phyloP scores from a whole-genome alignment of 1,284 basidiomycete species.

The Stygiomarasmius scandens region DNA sequence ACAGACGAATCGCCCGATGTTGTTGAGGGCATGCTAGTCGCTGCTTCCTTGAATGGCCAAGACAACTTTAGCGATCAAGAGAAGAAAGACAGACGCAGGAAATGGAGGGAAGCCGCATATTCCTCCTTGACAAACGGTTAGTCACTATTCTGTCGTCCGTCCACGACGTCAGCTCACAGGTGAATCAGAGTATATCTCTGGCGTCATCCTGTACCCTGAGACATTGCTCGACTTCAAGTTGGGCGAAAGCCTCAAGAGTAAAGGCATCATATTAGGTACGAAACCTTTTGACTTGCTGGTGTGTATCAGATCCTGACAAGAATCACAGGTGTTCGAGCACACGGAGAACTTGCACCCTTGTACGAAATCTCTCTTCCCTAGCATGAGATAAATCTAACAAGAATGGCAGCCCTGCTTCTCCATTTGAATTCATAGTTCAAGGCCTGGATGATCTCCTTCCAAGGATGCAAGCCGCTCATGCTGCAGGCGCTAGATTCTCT shows the following conservation, averaged over 20 bases:
- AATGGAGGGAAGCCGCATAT: conserved; percentile 49
- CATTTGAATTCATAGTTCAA: conserved; percentile 49
- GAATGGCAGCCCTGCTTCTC: conserved; percentile 45
- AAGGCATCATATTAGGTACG: conserved; percentile 44
- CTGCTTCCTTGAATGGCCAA: conserved; percentile 32
- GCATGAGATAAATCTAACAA: no score
- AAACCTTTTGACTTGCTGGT: no score
- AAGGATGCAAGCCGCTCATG: conserved; percentile 43
- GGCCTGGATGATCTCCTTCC: conserved; percentile 51
- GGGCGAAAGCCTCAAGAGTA: conserved; percentile 40
- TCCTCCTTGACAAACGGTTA: conserved; percentile 44
- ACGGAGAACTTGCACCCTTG: conserved; percentile 51
- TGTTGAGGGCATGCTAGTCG: conserved; percentile 43
- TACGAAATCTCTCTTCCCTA: no score
- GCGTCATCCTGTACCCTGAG: conserved; percentile 52
- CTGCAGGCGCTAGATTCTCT: conserved; percentile 50
- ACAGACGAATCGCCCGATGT: conserved; percentile 53
- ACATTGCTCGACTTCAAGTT: conserved; percentile 52
- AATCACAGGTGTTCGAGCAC: conserved; percentile 45
- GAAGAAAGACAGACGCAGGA: conserved; percentile 34
- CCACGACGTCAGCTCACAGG: neutral
- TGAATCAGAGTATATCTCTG: conserved; percentile 47
- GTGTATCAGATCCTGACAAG: no score
- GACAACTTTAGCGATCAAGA: conserved; percentile 38
- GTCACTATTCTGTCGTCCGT: conserved; percentile 6